Conservation (phyloP, 2,329 filamentous ascomycete species). For the Pyrenochaeta sp. region DNA sequence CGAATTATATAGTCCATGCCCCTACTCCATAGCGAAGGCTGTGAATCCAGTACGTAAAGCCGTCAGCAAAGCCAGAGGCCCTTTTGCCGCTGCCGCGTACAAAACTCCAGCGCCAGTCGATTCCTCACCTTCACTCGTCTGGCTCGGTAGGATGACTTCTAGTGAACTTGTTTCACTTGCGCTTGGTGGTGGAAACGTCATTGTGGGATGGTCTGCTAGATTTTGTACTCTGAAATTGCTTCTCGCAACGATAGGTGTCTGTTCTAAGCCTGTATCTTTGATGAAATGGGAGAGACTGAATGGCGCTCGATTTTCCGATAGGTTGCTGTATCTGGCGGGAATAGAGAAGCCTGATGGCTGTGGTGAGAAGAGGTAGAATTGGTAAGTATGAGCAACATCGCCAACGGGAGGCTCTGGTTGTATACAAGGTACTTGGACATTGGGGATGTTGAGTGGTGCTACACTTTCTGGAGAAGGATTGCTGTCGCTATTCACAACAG, state of each 20-base stretch:
- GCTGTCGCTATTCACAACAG: slow-evolving; percentile 14
- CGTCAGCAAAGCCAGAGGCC: not conserved
- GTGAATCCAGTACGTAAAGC: not conserved
- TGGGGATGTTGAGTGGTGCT: slow-evolving; percentile 9
- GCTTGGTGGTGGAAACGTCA: slow-evolving; percentile 28
- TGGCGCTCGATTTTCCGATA: slow-evolving; percentile 30
- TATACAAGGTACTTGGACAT: slow-evolving; percentile 25
- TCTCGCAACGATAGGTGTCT: slow-evolving; percentile 41
- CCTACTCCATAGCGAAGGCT: too few species aligned
- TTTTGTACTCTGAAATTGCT: slow-evolving; percentile 53
- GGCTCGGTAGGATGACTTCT: not conserved
- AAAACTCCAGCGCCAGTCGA: not conserved
- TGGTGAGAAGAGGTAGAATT: slow-evolving; percentile 36
- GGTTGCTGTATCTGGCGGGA: slow-evolving; percentile 35
- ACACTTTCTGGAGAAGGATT: slow-evolving; percentile 10
- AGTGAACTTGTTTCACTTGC: slow-evolving; percentile 6
- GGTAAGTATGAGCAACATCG: slow-evolving; percentile 41
- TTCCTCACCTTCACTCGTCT: not conserved
- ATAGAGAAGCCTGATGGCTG: slow-evolving; percentile 34
- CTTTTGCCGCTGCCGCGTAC: not conserved
- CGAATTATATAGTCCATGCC: too few species aligned
- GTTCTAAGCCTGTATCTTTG: slow-evolving; percentile 35
- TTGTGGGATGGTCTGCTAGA: slow-evolving; percentile 27
- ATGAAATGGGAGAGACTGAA: slow-evolving; percentile 44
- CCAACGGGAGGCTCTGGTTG: slow-evolving; percentile 38